Conservation (phyloP, 805 yeast genomes). For the Wickerhamomyces mucosus region DNA sequence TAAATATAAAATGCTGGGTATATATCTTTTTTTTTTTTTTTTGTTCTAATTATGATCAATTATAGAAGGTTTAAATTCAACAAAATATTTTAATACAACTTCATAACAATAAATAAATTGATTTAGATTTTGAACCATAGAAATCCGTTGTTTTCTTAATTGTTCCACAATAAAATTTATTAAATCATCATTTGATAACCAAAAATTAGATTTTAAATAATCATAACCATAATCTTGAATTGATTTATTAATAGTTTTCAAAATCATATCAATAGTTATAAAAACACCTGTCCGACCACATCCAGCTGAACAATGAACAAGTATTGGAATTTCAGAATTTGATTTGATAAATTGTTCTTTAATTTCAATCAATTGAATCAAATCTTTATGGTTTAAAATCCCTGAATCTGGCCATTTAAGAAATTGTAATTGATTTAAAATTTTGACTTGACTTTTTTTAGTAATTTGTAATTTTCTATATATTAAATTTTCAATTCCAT, state of each 20-base stretch:
- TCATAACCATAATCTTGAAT: slow-evolving; percentile 3
- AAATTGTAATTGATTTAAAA: slow-evolving; percentile 66
- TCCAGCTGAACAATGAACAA: slow-evolving; percentile 94
- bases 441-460: slow-evolving; percentile 28
- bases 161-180: slow-evolving; percentile 53
- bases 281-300: slow-evolving; percentile 94
- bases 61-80: neutral
- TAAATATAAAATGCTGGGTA: too few species aligned
- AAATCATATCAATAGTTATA: slow-evolving; percentile 56
- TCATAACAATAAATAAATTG: slow-evolving; percentile 74
- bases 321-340: slow-evolving; percentile 33
- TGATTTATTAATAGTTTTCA: slow-evolving; percentile 25
- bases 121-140: slow-evolving; percentile 77
- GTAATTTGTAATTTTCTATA: slow-evolving; percentile 32
- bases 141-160: slow-evolving; percentile 64
- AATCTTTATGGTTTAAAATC: slow-evolving; percentile 45
- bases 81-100: slow-evolving; percentile 24
- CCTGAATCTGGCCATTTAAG: slow-evolving; percentile 81
- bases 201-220: slow-evolving; percentile 5
- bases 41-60: too few species aligned
- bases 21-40: too few species aligned
- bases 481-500: slow-evolving; percentile 19
- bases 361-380: slow-evolving; percentile 40
- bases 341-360: slow-evolving; percentile 17
- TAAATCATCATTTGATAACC: slow-evolving; percentile 33